phyloP scores from a whole-genome alignment of 805 yeast species.

The Wickerhamiella sergipiensis region DNA sequence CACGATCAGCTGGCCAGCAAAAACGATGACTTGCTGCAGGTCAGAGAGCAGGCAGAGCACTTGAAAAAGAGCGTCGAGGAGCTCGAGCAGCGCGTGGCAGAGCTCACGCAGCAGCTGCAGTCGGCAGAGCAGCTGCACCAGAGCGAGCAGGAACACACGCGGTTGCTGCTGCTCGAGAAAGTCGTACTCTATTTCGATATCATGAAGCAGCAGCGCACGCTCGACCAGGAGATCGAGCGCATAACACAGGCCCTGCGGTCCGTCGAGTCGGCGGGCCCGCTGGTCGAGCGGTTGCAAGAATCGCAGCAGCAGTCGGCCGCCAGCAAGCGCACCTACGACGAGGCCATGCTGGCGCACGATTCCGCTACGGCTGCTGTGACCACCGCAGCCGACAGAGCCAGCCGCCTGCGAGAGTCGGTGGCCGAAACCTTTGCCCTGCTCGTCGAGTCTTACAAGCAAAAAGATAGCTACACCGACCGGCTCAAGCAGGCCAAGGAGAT shows the following conservation, averaged over 20 bases:
- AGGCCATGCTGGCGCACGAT: not conserved
- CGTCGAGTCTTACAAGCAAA: not conserved
- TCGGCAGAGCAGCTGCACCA: constrained; percentile 1
- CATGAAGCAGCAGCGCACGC: constrained; percentile 18
- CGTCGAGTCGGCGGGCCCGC: not conserved
- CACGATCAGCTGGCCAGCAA: constrained; percentile 37
- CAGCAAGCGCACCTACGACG: not conserved
- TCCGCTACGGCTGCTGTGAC: not conserved
- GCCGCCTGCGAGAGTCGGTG: not conserved
- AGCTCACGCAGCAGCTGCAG: constrained; percentile 8
- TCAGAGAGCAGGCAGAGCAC: constrained; percentile 12
- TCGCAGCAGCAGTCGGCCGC: not conserved
- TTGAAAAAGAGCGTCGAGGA: not conserved
- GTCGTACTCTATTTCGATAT: constrained; percentile 2
- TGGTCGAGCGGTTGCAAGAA: not conserved
- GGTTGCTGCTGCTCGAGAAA: not conserved
- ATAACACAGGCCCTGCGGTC: not conserved
- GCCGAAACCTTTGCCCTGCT: not conserved
- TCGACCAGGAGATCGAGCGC: not conserved
- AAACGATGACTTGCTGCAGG: constrained; percentile 9
- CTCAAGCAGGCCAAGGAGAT: not conserved
- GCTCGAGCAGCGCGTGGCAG: not conserved
- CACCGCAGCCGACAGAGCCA: not conserved
- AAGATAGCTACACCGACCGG: not conserved
- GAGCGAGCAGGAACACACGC: constrained; percentile 2